A percentile compares a stretch with the other conserved stretches of the same genome.
Conservation (phyloP, 2,329 filamentous ascomycete species). For the Chrysosporium queenslandicum region DNA sequence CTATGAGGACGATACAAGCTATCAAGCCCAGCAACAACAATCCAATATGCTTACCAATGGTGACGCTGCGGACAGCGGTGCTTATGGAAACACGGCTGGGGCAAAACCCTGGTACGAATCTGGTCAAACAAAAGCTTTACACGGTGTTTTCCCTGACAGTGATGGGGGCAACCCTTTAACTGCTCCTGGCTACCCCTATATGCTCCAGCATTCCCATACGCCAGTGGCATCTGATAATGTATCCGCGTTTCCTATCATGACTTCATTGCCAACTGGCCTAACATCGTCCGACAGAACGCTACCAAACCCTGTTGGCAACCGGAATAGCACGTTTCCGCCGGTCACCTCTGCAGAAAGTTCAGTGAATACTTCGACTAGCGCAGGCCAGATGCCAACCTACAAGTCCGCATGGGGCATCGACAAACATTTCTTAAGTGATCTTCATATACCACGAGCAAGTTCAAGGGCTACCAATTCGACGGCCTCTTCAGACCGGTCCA, state of each 20-base stretch:
- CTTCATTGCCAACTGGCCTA: slow-evolving; percentile 20
- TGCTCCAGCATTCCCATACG: slow-evolving; percentile 21
- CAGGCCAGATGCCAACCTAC: not conserved
- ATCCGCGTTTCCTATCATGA: slow-evolving; percentile 21
- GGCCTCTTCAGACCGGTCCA: slow-evolving; percentile 5
- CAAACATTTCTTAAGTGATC: not conserved
- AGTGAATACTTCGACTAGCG: not conserved
- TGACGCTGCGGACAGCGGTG: slow-evolving; percentile 20
- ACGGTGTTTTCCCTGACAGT: slow-evolving; percentile 4
- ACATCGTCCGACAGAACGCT: slow-evolving; percentile 28
- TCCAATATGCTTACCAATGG: slow-evolving; percentile 30
- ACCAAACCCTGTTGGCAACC: slow-evolving; percentile 26
- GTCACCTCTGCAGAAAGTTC: not conserved
- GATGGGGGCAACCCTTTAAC: slow-evolving; percentile 1
- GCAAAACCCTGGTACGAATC: slow-evolving; percentile 8
- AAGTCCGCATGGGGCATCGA: slow-evolving; percentile 9
- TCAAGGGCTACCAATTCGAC: slow-evolving; percentile 6
- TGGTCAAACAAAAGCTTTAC: slow-evolving; percentile 1
- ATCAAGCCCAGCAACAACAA: slow-evolving; percentile 26
- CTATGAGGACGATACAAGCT: slow-evolving; percentile 31
- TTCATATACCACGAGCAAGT: slow-evolving; percentile 6
- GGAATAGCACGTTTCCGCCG: slow-evolving; percentile 14
- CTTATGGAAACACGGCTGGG: not conserved
- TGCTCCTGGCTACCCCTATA: slow-evolving; percentile 22
- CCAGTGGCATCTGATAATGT: slow-evolving; percentile 22